These are phyloP conservation scores for Nigrospora osmanthi DNA, from an alignment of 2,329 filamentous ascomycete species.

Conservation along the genomic window DNA sequence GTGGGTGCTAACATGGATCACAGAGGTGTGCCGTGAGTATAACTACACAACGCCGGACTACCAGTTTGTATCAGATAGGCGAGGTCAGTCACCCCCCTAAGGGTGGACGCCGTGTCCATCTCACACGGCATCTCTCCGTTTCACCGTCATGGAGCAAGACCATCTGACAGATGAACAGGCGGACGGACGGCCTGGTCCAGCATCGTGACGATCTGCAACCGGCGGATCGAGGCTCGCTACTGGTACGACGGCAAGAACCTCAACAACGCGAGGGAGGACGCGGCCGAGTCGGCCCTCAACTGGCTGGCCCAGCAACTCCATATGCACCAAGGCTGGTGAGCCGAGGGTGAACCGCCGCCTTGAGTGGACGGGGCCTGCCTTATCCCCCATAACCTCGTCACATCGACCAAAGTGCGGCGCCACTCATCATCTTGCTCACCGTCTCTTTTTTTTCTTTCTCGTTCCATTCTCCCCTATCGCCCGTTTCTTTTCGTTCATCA, in stretches of 20 bases:
- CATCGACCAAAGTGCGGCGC: no score
- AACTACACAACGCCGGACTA: slow-evolving; percentile 51
- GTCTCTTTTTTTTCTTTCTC: no score
- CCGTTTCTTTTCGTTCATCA: no score
- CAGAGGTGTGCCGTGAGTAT: slow-evolving; percentile 50
- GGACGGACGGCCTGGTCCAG: slow-evolving; percentile 89
- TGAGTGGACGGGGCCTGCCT: no score
- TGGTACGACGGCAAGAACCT: slow-evolving; percentile 90
- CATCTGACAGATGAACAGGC: slow-evolving; percentile 43
- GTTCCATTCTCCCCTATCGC: no score
- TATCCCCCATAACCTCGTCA: no score
- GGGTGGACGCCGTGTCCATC: background rate
- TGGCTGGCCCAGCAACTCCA: slow-evolving; percentile 29
- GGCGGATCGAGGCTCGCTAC: slow-evolving; percentile 63
- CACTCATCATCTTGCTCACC: no score
- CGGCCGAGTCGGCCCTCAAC: slow-evolving; percentile 71
- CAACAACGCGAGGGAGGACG: slow-evolving; percentile 84
- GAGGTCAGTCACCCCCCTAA: slow-evolving; percentile 48
- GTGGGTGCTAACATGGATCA: slow-evolving; percentile 4
- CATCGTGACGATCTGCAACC: slow-evolving; percentile 63
- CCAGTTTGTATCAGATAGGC: slow-evolving; percentile 66
- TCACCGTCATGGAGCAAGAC: background rate
- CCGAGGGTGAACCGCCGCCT: no score
- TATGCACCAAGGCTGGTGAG: no score
- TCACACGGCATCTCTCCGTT: slow-evolving; percentile 4